A percentile compares a stretch with the other conserved stretches of the same genome.
phyloP scores from a whole-genome alignment of 768 basidiomycete species.

The Pleurotus eryngii region DNA sequence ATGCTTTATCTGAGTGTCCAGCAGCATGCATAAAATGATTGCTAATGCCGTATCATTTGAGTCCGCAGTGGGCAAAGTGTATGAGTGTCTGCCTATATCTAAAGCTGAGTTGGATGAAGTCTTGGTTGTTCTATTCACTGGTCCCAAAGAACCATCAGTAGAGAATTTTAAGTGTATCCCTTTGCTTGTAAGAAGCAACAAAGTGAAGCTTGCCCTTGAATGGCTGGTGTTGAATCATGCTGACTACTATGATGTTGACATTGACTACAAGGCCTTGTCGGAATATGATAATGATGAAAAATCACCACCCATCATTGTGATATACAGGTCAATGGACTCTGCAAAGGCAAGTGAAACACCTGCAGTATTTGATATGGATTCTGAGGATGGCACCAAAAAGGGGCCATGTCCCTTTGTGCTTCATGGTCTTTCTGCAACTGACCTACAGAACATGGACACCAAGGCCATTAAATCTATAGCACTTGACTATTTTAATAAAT shows the following conservation, averaged over 20 bases:
- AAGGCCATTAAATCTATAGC: neutral
- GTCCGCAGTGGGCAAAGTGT: constrained; percentile 18
- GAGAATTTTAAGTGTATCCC: constrained; percentile 17
- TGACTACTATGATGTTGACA: constrained; percentile 21
- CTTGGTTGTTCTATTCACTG: constrained; percentile 14
- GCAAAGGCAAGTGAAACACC: no score
- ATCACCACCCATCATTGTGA: constrained; percentile 12
- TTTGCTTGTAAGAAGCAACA: constrained; percentile 19
- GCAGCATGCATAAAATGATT: constrained; percentile 12
- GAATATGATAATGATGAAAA: constrained; percentile 13
- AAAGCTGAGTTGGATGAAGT: constrained; percentile 18
- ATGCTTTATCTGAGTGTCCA: constrained; percentile 19
- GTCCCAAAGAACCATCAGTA: constrained; percentile 8
- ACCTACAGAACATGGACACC: neutral
- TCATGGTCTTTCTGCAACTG: neutral
- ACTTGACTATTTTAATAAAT: constrained; percentile 13
- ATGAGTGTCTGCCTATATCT: constrained; percentile 17
- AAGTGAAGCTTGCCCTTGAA: constrained; percentile 19
- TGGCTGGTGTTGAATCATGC: constrained; percentile 25
- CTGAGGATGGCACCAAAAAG: constrained; percentile 17
- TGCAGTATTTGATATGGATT: constrained; percentile 14
- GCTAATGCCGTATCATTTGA: constrained; percentile 25
- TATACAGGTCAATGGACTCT: constrained; percentile 8
- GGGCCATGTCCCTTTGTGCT: constrained; percentile 25
- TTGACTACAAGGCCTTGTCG: constrained; percentile 14